A percentile compares a stretch with the other conserved stretches of the same genome.
Conservation (phyloP, 225 moss, liverwort and hornwort species). For the Antitrichia curtipendula region DNA sequence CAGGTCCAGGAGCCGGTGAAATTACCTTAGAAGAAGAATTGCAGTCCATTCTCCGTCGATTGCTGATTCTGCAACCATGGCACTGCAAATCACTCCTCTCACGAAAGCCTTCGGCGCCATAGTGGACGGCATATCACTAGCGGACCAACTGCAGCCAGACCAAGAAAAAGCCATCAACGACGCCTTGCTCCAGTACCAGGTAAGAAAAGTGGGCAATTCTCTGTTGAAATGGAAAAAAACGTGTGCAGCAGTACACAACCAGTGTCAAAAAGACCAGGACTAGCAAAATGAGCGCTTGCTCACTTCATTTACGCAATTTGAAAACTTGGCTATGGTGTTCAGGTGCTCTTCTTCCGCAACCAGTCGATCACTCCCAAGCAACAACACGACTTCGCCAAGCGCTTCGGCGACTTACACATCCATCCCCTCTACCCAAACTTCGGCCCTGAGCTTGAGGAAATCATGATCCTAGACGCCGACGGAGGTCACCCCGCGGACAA, state of each 20-base stretch:
- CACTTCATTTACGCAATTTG: too few species aligned
- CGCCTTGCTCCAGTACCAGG: slow-evolving; percentile 3
- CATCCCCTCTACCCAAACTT: slow-evolving; percentile 14
- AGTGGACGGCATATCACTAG: slow-evolving; percentile 1
- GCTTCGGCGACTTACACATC: slow-evolving; percentile 6
- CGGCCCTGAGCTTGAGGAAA: slow-evolving; percentile 1
- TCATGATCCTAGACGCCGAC: slow-evolving; percentile 7
- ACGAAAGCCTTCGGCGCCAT: background rate
- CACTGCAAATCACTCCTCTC: background rate
- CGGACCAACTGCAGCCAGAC: background rate
- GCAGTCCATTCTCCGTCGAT: background rate
- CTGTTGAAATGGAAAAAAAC: background rate
- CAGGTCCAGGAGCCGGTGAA: background rate
- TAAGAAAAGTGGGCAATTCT: background rate
- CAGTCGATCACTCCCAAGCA: slow-evolving; percentile 5
- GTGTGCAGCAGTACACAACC: background rate
- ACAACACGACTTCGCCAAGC: slow-evolving; percentile 1
- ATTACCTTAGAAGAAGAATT: background rate
- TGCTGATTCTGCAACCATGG: background rate
- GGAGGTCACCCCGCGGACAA: background rate
- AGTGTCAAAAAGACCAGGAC: background rate
- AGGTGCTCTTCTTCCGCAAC: slow-evolving; percentile 23
- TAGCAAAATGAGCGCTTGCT: background rate
- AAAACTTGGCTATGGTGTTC: background rate
- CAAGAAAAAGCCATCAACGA: background rate